Conservation (phyloP, 2,329 filamentous ascomycete genomes). For the Clarireedia paspali region DNA sequence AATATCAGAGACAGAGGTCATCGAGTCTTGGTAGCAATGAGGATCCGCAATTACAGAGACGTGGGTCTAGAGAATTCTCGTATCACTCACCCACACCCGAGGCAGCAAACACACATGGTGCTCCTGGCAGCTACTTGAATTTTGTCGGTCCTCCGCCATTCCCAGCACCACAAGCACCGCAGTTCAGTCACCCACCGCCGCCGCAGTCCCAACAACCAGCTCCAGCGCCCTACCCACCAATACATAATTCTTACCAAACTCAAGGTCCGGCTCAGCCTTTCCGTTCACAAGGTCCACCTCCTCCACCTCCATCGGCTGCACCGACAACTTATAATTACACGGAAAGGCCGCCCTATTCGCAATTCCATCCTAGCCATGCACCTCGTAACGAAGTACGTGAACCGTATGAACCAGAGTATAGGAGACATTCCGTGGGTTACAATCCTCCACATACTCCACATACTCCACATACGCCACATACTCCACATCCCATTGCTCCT, state of each 20-base stretch:
- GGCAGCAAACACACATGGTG: slow-evolving; percentile 22
- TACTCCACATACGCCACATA: neutral
- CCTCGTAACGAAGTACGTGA: slow-evolving; percentile 11
- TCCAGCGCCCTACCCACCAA: neutral
- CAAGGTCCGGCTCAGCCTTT: neutral
- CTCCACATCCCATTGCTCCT: neutral
- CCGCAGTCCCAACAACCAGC: neutral
- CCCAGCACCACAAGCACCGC: slow-evolving; percentile 1
- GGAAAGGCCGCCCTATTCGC: slow-evolving; percentile 4
- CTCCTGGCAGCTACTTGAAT: slow-evolving; percentile 27
- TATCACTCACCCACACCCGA: slow-evolving; percentile 5
- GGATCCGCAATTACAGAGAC: slow-evolving; percentile 31
- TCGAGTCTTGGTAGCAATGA: slow-evolving; percentile 19
- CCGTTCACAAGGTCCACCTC: slow-evolving; percentile 11
- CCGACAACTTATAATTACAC: neutral
- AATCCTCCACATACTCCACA: neutral
- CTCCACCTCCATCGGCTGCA: slow-evolving; percentile 11
- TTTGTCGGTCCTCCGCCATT: slow-evolving; percentile 11
- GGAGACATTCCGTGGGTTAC: slow-evolving; percentile 13
- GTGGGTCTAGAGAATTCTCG: slow-evolving; percentile 38
- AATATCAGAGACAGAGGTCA: slow-evolving; percentile 15
- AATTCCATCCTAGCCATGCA: slow-evolving; percentile 8
- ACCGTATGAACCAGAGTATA: slow-evolving; percentile 17
- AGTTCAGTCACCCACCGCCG: neutral
- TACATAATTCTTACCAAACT: neutral